phyloP scores from a whole-genome alignment of 305 asterid genomes.

The Fraxinus greggii region DNA sequence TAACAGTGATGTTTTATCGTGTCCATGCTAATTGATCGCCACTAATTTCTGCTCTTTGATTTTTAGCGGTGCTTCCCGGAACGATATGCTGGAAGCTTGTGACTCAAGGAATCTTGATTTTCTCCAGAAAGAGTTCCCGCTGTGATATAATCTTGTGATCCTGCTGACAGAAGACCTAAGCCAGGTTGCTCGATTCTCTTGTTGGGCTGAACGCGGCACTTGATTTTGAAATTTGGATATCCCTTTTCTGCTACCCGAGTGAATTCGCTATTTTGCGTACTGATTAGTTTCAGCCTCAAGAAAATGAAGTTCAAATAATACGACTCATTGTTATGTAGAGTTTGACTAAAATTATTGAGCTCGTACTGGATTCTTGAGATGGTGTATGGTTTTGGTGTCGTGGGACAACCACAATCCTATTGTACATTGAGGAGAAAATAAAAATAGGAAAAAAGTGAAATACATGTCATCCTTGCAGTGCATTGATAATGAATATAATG shows the following conservation, averaged over 20 bases:
- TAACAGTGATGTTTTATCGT: neutral
- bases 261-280: neutral
- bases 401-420: neutral
- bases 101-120: conserved; percentile 67
- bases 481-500: neutral
- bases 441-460: neutral
- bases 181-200: neutral
- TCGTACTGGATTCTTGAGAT: neutral
- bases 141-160: conserved; percentile 22
- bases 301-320: neutral
- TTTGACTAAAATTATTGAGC: neutral
- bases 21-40: conserved; percentile 1
- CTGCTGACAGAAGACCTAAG: neutral
- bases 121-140: conserved; percentile 62
- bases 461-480: neutral
- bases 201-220: neutral
- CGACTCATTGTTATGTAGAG: neutral
- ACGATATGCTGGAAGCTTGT: conserved; percentile 91
- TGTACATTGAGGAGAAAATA: neutral
- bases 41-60: conserved; percentile 8
- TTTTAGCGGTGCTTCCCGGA: conserved; percentile 83
- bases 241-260: neutral
- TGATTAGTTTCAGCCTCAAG: neutral
- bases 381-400: neutral
- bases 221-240: neutral